These are phyloP conservation scores for Emericellopsis cladophorae DNA, from an alignment of 2,329 filamentous ascomycete genomes.

Conservation along the genomic window DNA sequence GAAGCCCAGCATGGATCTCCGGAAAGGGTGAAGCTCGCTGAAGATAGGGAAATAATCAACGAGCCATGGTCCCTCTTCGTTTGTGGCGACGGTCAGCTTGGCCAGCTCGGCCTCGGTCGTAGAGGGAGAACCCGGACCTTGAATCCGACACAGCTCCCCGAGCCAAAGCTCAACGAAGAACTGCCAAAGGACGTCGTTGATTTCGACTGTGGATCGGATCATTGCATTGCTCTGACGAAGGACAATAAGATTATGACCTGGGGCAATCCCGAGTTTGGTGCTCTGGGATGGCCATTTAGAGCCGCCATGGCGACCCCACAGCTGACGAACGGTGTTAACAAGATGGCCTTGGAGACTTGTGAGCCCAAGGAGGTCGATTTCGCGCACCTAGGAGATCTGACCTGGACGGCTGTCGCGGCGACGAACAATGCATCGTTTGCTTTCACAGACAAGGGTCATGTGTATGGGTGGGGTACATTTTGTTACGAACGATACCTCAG, in stretches of 20 bases:
- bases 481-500: constrained; percentile 13
- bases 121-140: not conserved
- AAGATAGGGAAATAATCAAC: too few relatives aligned
- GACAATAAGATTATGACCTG: constrained; percentile 67
- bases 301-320: constrained; percentile 29
- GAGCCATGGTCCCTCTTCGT: not conserved
- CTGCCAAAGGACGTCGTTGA: constrained; percentile 42
- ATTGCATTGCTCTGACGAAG: constrained; percentile 56
- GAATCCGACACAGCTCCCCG: not conserved
- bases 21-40: too few relatives aligned
- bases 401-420: constrained; percentile 38
- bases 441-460: constrained; percentile 52
- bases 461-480: constrained; percentile 69
- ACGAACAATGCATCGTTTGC: constrained; percentile 59
- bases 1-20: too few relatives aligned
- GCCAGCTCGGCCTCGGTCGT: not conserved
- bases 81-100: not conserved
- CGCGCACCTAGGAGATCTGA: not conserved
- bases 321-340: too few relatives aligned
- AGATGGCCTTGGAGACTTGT: not conserved
- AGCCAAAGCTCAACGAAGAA: not conserved
- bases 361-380: not conserved
- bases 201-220: constrained; percentile 63
- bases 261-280: constrained; percentile 70
- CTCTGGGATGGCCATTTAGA: constrained; percentile 57